These are phyloP conservation scores for Diaporthe eres DNA, from an alignment of 2,329 filamentous ascomycete genomes.

Conservation along the genomic window DNA sequence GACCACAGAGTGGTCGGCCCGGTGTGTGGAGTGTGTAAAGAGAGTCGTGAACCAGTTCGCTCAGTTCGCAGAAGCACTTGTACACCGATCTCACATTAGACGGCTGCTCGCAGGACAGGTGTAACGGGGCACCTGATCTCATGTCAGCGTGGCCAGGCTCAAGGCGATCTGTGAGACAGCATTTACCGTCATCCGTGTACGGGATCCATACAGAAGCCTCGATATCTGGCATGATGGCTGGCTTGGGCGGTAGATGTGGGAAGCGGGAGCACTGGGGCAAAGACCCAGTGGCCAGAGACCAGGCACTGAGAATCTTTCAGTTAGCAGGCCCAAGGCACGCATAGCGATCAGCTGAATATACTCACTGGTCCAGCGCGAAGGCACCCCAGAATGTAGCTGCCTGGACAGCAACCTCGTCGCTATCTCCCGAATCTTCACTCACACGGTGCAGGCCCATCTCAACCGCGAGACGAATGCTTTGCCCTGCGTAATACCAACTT, in stretches of 20 bases:
- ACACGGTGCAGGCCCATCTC: constrained; percentile 78
- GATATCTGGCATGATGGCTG: constrained; percentile 71
- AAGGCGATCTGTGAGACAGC: not conserved
- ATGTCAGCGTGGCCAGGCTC: constrained; percentile 38
- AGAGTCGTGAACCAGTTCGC: constrained; percentile 80
- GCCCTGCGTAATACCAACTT: constrained; percentile 80
- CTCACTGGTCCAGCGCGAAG: constrained; percentile 75
- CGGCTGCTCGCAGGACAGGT: constrained; percentile 71
- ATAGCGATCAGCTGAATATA: constrained; percentile 35
- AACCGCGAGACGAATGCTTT: constrained; percentile 79
- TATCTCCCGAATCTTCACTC: constrained; percentile 57
- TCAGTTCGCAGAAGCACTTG: constrained; percentile 79
- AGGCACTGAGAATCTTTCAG: constrained; percentile 62
- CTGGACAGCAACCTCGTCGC: constrained; percentile 71
- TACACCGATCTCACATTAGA: constrained; percentile 78
- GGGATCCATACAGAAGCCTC: constrained; percentile 73
- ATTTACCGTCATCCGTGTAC: constrained; percentile 69
- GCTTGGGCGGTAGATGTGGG: constrained; percentile 70
- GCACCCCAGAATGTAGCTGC: constrained; percentile 74
- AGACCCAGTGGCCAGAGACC: constrained; percentile 75
- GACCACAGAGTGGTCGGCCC: constrained; percentile 73
- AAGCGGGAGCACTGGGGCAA: constrained; percentile 72
- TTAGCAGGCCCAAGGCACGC: not conserved
- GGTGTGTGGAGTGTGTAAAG: constrained; percentile 81
- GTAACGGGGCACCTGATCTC: constrained; percentile 62